phyloP scores from a whole-genome alignment of 306 rosid species.

The Pterocarpus santalinus region DNA sequence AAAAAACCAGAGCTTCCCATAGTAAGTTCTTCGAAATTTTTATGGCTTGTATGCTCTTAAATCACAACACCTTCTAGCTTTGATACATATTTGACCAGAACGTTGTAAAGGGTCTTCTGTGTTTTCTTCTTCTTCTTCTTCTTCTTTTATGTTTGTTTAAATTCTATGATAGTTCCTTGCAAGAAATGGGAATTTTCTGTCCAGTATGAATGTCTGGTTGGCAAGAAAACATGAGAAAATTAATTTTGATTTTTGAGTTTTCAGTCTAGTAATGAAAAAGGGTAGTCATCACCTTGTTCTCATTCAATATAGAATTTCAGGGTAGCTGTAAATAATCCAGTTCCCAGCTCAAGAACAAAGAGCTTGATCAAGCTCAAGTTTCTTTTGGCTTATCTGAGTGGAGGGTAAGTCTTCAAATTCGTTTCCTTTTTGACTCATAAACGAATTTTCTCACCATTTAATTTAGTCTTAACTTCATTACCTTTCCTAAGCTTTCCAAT shows the following conservation, averaged over 20 bases:
- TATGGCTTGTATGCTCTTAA: slow-evolving; percentile 18
- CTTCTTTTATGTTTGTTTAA: background rate
- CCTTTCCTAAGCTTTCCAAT: slow-evolving; percentile 33
- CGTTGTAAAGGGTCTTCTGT: slow-evolving; percentile 37
- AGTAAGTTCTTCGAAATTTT: slow-evolving; percentile 48
- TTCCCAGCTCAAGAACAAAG: slow-evolving; percentile 41
- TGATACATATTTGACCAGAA: slow-evolving; percentile 36
- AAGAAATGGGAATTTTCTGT: slow-evolving; percentile 28
- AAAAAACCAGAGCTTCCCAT: slow-evolving; percentile 39
- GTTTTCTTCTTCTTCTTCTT: slow-evolving; percentile 3
- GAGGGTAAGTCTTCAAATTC: slow-evolving; percentile 24
- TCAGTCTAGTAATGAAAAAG: slow-evolving; percentile 27
- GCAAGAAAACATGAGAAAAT: slow-evolving; percentile 32
- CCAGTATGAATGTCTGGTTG: slow-evolving; percentile 29
- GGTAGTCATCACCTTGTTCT: slow-evolving; percentile 31
- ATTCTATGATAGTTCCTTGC: background rate
- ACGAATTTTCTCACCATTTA: background rate
- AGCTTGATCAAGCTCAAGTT: slow-evolving; percentile 18
- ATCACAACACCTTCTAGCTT: slow-evolving; percentile 31
- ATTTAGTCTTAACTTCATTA: slow-evolving; percentile 21
- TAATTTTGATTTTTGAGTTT: slow-evolving; percentile 36
- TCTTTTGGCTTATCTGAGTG: slow-evolving; percentile 24
- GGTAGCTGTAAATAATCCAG: slow-evolving; percentile 9
- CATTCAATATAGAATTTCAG: slow-evolving; percentile 12
- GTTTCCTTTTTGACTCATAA: background rate